Base-by-base conservation (phyloP, 1,139 yeast genomes). In the Yamadazyma dushanensis region DNA sequence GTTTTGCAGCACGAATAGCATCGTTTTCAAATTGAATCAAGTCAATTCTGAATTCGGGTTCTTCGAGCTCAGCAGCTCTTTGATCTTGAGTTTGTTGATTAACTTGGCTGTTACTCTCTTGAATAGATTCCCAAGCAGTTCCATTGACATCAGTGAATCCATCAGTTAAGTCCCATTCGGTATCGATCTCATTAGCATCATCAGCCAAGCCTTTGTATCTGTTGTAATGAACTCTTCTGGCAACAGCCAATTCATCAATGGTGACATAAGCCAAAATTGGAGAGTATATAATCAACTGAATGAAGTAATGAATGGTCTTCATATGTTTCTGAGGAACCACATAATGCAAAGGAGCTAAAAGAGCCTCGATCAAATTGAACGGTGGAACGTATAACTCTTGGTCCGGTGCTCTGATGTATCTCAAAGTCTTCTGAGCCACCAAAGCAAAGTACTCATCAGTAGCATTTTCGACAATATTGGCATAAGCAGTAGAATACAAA, bases 331-430 rank as follows among this genome's bases (percentile, higher is more conserved):
- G 49, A 19, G 61, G 49, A 13, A 61, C 24, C 8, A 66, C 18
- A 56, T 64, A 51, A 54, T 58, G 35, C 3, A 68, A 36, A 7
- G 76, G 75, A 25, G 50, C 37, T 9, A 82, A 54, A 3, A 71
- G 33, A 3, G 81, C 34, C 56, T 88, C 96, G 41, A 88, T 61
- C 47, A 88, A 57, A 54, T 88, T 88, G 44, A 87, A 70, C 6
- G 96, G 96, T 5, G 96, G 94, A 20, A 87, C 90, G 54, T 80
- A 88, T 30, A 87, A 85, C 51, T 84, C 81, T 40, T 80, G 82
- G 61, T 88, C 96, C 0, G 96, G 96, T 0, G 96, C 95, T 47
- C 96, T 74, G 36, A 87, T 79, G 53, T 84, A 88, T 43, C 90
- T 71, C 47, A 88, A 72, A 0, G 95, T 87, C 64, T 87, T 86